Evolutionary conservation across 2,329 filamentous ascomycete species (phyloP), one percentile per base, ranked within the genome.

Genomic region (Tolypocladium guangdongense): DNA sequence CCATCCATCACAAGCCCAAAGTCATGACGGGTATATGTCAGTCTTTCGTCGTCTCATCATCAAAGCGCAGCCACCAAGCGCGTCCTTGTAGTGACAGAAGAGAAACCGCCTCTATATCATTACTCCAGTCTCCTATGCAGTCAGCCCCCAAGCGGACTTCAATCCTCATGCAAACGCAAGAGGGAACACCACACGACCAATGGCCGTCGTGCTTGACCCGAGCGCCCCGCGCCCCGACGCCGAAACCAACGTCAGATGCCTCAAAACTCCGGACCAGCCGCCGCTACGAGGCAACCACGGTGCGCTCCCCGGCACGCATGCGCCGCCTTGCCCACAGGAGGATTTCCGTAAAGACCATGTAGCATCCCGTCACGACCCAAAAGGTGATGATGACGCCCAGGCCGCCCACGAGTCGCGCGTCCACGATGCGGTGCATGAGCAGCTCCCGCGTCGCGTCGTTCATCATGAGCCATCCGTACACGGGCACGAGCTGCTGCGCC

Each of bases 361-460:
- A 80, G 37, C 72, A 61, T 2, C 76, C 72, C 0, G 77, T 76
- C 18, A 76, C 60, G 32, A 67, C 68, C 77, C 77, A 79, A 55
- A 76, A 75, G 1, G 70, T 68, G 24, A 75, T 47, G 49, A 80
- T 78, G 24, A 77, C 60, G 3, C 69, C 69, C 22, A 80, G 58
- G 0, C 74, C 74, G 8, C 73, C 72, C 24, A 70, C 63, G n/a
- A 77, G 58, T 43, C 72, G 71, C 5, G 70, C 73, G 43, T 76
- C 70, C 3, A 74, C 70, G 10, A 78, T 62, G 22, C 69, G 59
- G 10, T 63, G 61, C 22, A 70, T 60, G 22, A 71, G 41, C 1
- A 57, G 60, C 46, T 70, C 66, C 24, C 71, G 67, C 41, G 75
- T 50, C 14, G 66, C 67, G 49, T 70, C 62, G 53, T 64, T 74